A percentile compares a stretch with the other conserved stretches of the same genome.
Evolutionary conservation across 345 rosid species (phyloP).

Genomic region (Lepidium aucheri): DNA sequence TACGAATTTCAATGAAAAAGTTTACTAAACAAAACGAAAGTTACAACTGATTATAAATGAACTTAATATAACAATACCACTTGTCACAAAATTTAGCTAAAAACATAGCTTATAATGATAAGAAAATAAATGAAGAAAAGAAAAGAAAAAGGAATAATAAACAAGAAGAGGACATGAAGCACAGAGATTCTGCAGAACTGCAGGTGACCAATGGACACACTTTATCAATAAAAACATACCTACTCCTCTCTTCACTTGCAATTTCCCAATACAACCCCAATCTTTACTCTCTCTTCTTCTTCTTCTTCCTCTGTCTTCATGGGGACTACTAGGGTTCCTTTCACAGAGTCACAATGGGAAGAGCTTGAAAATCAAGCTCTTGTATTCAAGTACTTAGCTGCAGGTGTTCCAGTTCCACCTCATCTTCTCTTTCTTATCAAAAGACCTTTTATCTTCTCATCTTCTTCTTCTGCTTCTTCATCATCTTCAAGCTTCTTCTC

Average conservation of each 20-base stretch:
- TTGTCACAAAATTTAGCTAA: constrained; percentile 5
- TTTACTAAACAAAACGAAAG: not conserved
- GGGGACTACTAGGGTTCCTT: constrained; percentile 44
- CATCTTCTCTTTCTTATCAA: constrained; percentile 71
- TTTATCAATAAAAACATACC: constrained; percentile 28
- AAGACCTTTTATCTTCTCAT: constrained; percentile 46
- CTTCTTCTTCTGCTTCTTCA: constrained; percentile 35
- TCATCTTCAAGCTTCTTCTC: constrained; percentile 40
- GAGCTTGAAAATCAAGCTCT: constrained; percentile 91
- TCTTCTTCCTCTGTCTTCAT: not conserved
- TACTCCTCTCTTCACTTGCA: constrained; percentile 22
- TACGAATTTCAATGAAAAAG: not conserved
- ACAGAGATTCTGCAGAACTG: constrained; percentile 26
- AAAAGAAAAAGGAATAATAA: constrained; percentile 14
- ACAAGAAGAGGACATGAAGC: constrained; percentile 30
- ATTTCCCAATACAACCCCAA: not conserved
- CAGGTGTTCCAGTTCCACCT: constrained; percentile 69
- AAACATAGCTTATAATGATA: not conserved
- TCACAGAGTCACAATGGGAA: constrained; percentile 83
- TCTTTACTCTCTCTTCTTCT: constrained; percentile 3
- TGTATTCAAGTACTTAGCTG: constrained; percentile 67
- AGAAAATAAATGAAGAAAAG: not conserved
- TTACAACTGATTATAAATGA: not conserved
- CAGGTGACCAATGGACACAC: constrained; percentile 24
- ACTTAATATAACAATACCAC: not conserved